These are phyloP conservation scores for Lactarius sp. DNA, from an alignment of 768 basidiomycete genomes.

Conservation along the genomic window DNA sequence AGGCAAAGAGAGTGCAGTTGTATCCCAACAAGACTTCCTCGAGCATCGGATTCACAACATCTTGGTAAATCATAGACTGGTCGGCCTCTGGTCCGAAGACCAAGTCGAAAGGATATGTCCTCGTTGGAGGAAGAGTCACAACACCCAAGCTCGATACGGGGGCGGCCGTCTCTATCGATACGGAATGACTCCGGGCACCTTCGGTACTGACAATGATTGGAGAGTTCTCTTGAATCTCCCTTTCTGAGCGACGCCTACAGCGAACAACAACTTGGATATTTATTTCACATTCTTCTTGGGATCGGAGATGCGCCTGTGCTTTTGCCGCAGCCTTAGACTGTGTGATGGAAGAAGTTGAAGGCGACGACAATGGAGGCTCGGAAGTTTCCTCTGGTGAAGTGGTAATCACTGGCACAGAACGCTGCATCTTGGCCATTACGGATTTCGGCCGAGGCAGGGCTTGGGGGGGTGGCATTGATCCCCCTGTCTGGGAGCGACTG, in stretches of 20 bases:
- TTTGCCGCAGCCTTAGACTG: constrained; percentile 25
- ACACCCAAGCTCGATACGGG: constrained; percentile 69
- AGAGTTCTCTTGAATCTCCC: constrained; percentile 80
- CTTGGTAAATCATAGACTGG: constrained; percentile 88
- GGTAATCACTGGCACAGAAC: constrained; percentile 28
- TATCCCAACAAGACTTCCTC: constrained; percentile 93
- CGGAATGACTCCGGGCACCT: constrained; percentile 68
- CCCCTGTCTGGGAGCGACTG: constrained; percentile 35
- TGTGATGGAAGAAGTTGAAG: constrained; percentile 12
- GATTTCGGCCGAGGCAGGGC: constrained; percentile 42
- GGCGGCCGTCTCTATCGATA: constrained; percentile 75
- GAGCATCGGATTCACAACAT: constrained; percentile 89
- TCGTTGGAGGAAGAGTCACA: constrained; percentile 64
- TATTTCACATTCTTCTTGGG: constrained; percentile 50
- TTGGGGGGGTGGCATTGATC: constrained; percentile 35
- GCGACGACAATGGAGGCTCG: constrained; percentile 4
- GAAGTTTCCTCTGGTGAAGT: constrained; percentile 29
- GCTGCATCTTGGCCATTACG: constrained; percentile 41
- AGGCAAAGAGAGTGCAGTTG: constrained; percentile 96
- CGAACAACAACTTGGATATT: constrained; percentile 94
- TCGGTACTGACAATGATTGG: constrained; percentile 80
- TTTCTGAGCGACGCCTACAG: constrained; percentile 79
- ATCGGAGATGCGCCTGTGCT: constrained; percentile 11
- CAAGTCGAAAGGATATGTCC: constrained; percentile 90
- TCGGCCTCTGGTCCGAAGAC: constrained; percentile 98